These are phyloP conservation scores for Thraustochytrium striatum DNA, from an alignment of 352 stramenopile genomes.

Conservation along the genomic window DNA sequence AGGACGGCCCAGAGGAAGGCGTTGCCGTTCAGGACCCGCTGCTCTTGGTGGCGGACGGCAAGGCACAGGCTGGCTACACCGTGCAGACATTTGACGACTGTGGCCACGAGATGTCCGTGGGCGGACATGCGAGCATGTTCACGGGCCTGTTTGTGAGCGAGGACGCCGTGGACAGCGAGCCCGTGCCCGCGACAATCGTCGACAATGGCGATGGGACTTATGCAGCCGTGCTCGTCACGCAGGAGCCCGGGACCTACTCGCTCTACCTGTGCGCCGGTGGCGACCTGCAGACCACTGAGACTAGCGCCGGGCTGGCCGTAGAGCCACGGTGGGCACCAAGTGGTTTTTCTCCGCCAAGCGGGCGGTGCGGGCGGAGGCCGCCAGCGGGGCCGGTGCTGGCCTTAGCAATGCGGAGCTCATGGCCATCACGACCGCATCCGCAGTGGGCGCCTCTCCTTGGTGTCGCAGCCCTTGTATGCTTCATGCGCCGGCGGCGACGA, in stretches of 20 bases:
- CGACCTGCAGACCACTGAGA: too few relatives aligned
- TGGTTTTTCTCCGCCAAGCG: background rate
- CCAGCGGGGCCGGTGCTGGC: background rate
- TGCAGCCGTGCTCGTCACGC: constrained; percentile 3
- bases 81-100: constrained; percentile 8
- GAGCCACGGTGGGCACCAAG: too few relatives aligned
- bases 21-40: background rate
- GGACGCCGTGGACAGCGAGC: background rate
- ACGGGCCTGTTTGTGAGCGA: background rate
- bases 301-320: too few relatives aligned
- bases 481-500: too few relatives aligned
- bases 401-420: background rate
- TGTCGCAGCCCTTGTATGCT: too few relatives aligned
- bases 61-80: background rate
- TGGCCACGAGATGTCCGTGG: background rate
- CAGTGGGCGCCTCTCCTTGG: too few relatives aligned
- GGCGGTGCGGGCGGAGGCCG: background rate
- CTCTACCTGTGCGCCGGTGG: constrained; percentile 21
- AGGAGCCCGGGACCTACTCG: constrained; percentile 11
- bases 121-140: background rate
- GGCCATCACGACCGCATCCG: background rate
- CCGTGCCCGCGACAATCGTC: constrained; percentile 29
- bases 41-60: background rate
- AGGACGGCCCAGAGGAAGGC: too few relatives aligned
- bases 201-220: constrained; percentile 46